phyloP scores from a whole-genome alignment of 2,329 filamentous ascomycete genomes.

The Pochonia chlamydosporia region DNA sequence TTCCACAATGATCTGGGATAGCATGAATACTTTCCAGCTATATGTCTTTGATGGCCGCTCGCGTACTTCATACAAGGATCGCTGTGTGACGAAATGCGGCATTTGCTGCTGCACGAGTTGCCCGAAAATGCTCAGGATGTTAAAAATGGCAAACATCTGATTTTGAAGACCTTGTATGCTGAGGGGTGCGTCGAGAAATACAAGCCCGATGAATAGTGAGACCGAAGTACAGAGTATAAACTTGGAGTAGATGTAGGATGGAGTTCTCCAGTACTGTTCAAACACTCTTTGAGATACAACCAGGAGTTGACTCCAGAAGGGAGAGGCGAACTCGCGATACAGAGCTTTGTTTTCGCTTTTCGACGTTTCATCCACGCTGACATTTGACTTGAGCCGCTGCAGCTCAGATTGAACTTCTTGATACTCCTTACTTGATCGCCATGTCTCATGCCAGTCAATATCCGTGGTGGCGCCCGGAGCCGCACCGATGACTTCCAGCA shows the following conservation, averaged over 20 bases:
- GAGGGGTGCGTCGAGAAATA: slow-evolving; percentile 14
- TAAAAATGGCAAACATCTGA: slow-evolving; percentile 66
- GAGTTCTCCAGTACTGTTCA: slow-evolving; percentile 73
- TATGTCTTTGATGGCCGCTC: slow-evolving; percentile 64
- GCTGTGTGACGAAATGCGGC: slow-evolving; percentile 64
- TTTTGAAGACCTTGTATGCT: slow-evolving; percentile 63
- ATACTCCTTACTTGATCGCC: no score
- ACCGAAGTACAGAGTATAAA: slow-evolving; percentile 22
- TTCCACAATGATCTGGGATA: slow-evolving; percentile 38
- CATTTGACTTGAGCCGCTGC: no score
- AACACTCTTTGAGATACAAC: slow-evolving; percentile 61
- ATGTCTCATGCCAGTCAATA: slow-evolving; percentile 30
- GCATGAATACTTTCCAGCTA: slow-evolving; percentile 62
- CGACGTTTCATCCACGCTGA: no score
- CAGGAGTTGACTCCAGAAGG: slow-evolving; percentile 54
- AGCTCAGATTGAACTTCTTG: no score
- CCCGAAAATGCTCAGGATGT: slow-evolving; percentile 65
- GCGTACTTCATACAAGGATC: slow-evolving; percentile 63
- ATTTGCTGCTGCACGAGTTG: slow-evolving; percentile 52
- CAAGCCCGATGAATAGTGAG: not conserved
- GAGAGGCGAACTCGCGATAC: slow-evolving; percentile 61
- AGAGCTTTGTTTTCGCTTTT: slow-evolving; percentile 19
- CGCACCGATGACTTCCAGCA: slow-evolving; percentile 40
- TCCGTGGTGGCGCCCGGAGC: slow-evolving; percentile 42
- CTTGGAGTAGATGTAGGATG: slow-evolving; percentile 71